phyloP scores from a whole-genome alignment of 345 rosid genomes.

The Fremontodendron californicum region DNA sequence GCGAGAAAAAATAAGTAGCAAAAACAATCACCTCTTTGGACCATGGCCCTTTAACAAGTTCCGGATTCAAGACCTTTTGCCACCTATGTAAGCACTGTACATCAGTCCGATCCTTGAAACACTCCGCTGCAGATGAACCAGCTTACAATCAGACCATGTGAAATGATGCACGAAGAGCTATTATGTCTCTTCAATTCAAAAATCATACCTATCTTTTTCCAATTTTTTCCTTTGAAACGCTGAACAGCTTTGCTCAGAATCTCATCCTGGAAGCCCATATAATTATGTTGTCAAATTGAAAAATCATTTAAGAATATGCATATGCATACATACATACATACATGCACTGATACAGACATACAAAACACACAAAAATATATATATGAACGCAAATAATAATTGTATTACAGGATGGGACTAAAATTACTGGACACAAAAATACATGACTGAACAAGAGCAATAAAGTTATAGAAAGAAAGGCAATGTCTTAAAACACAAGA shows the following conservation, averaged over 20 bases:
- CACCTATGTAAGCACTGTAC: slow-evolving; percentile 99
- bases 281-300: background rate
- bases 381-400: background rate
- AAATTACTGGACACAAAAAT: background rate
- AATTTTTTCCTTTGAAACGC: slow-evolving; percentile 93
- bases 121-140: slow-evolving; percentile 68
- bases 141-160: slow-evolving; percentile 29
- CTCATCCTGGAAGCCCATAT: slow-evolving; percentile 62
- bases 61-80: slow-evolving; percentile 99
- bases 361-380: background rate
- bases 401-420: background rate
- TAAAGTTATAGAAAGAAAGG: background rate
- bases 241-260: slow-evolving; percentile 85
- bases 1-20: slow-evolving; percentile 12
- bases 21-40: slow-evolving; percentile 78
- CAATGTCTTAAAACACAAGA: background rate
- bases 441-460: background rate
- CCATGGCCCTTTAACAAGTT: slow-evolving; percentile 99
- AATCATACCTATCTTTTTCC: slow-evolving; percentile 91
- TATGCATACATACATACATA: background rate
- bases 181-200: background rate
- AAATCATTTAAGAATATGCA: background rate
- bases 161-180: background rate
- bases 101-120: slow-evolving; percentile 98
- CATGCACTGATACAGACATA: background rate